Base-by-base conservation (phyloP, 2,329 filamentous ascomycete genomes). In the Phaeomoniella chlamydospora region DNA sequence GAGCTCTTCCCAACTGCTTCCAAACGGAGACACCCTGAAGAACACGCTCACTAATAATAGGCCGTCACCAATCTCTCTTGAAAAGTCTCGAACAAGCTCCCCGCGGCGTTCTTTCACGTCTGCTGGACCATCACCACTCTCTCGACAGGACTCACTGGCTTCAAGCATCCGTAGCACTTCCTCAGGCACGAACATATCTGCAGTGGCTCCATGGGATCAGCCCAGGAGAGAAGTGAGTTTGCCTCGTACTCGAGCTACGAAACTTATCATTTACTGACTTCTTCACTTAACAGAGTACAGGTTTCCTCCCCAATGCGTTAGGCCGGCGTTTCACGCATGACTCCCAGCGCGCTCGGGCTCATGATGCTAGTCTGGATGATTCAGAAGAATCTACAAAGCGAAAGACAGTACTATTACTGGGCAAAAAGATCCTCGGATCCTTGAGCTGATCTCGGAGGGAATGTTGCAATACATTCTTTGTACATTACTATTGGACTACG, bases 1-100 rank as follows among this genome's bases (percentile, higher is more conserved):
- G n/a, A 87, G 74, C 39, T 82, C 74, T 48, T 80, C 77, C 22
- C 75, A 80, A 14, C 65, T 88, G 29, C 59, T 77, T 30, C 42
- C 69, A 65, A 52, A 53, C 34, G 49, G 53, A 26, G 50, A 56
- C 38, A 52, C 43, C 34, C 31, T 51, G 15, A 31, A 43, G 9
- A 47, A 50, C 35, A 39, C 51, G 4, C 42, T 42, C 2, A 40
- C 37, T 5, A 43, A 34, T 12, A 48, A 43, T 13, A 48, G 49
- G 16, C 45, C 38, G 5, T 47, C 47, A 17, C 47, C 11, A 48
- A 43, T 36, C 40, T 34, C 37, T 37, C 31, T 36, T 5, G n/a
- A 34, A 13, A 36, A 15, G n/a, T 35, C 17, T 18, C 13, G n/a
- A 31, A 38, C 15, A 10, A 13, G 15, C 15, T 45, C 42, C 6